A percentile compares a stretch with the other conserved stretches of the same genome.
Conservation (phyloP, 805 yeast species). For the Starmerella bacillaris region DNA sequence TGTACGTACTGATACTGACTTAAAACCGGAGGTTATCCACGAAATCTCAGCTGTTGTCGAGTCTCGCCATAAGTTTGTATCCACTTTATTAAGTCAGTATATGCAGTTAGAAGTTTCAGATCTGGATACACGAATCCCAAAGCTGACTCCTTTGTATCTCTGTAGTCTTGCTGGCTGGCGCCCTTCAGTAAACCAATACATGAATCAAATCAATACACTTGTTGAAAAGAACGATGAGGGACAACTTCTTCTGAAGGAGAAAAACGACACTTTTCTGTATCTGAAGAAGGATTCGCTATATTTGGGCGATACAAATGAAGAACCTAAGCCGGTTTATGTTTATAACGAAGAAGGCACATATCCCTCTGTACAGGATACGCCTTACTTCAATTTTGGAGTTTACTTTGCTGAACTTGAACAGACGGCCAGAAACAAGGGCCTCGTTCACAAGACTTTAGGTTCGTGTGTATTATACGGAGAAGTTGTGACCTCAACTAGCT, state of each 20-base stretch:
- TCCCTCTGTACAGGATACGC: slow-evolving; percentile 42
- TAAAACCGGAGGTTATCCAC: slow-evolving; percentile 24
- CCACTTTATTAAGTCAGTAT: slow-evolving; percentile 32
- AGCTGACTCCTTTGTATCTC: slow-evolving; percentile 40
- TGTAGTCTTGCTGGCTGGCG: slow-evolving; percentile 2
- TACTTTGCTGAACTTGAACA: slow-evolving; percentile 33
- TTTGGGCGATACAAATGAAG: slow-evolving; percentile 15
- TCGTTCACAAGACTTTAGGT: slow-evolving; percentile 30
- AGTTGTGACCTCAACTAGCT: slow-evolving; percentile 74
- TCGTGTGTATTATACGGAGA: slow-evolving; percentile 58
- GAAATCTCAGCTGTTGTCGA: slow-evolving; percentile 29
- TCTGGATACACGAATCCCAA: slow-evolving; percentile 36
- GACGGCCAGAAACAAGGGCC: slow-evolving; percentile 17
- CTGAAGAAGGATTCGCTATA: not conserved
- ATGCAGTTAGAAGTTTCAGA: slow-evolving; percentile 55
- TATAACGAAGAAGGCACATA: slow-evolving; percentile 23
- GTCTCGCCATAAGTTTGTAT: slow-evolving; percentile 38
- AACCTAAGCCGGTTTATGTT: slow-evolving; percentile 37
- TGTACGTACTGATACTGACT: slow-evolving; percentile 25
- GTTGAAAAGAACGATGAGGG: slow-evolving; percentile 13
- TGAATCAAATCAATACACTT: slow-evolving; percentile 22
- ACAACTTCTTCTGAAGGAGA: slow-evolving; percentile 26
- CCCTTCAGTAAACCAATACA: slow-evolving; percentile 1
- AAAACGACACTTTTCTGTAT: slow-evolving; percentile 38
- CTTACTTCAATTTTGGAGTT: slow-evolving; percentile 47